These are phyloP conservation scores for Echeveria elegans DNA, from an alignment of 164 flowering plant species.

Conservation along the genomic window DNA sequence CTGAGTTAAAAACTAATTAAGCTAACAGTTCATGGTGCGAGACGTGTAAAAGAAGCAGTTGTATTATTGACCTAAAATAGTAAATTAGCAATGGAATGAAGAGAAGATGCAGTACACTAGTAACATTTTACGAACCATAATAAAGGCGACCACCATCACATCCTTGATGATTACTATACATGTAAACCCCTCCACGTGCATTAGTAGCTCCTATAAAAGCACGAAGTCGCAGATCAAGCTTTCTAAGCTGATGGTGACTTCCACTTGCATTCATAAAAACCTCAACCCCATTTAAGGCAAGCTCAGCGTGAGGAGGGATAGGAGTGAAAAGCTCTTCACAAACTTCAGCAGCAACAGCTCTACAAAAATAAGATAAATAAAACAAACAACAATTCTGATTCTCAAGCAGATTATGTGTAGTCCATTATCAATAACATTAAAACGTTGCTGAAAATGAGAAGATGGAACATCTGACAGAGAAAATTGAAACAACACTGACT, in stretches of 20 bases:
- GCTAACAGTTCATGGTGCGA: neutral
- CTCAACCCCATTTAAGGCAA: constrained; percentile 91
- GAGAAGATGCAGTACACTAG: neutral
- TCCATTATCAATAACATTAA: neutral
- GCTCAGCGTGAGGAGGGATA: constrained; percentile 76
- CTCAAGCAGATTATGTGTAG: neutral
- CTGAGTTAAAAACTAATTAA: neutral
- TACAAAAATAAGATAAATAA: constrained; percentile 17
- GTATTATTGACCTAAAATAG: neutral
- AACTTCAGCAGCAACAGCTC: constrained; percentile 92
- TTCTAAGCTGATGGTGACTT: constrained; percentile 91
- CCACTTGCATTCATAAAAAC: constrained; percentile 97
- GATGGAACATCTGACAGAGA: neutral
- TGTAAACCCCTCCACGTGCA: constrained; percentile 87
- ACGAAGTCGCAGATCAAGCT: constrained; percentile 79
- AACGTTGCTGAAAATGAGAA: neutral
- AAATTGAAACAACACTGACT: neutral
- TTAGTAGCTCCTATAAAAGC: constrained; percentile 76
- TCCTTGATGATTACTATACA: constrained; percentile 97
- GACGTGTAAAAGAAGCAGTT: neutral
- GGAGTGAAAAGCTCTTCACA: constrained; percentile 89
- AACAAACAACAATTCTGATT: neutral
- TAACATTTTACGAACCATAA: constrained; percentile 43
- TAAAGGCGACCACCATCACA: constrained; percentile 98
- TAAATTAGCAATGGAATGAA: neutral